Conservation (phyloP, 768 basidiomycete species). For the Tubosaeta sp. region DNA sequence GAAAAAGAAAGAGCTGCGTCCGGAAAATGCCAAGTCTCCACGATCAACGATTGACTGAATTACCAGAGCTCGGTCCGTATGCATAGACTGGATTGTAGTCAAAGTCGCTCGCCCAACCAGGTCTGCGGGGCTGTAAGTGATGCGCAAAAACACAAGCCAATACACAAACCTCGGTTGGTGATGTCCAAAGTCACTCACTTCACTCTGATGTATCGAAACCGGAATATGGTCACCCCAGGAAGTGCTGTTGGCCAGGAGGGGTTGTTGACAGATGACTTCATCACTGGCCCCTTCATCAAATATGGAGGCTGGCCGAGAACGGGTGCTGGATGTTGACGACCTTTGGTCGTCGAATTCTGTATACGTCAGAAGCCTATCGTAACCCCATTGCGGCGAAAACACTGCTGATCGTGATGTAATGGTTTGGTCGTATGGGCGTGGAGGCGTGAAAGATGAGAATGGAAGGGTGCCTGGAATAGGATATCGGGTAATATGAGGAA, state of each 20-base stretch:
- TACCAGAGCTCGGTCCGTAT: slow-evolving; percentile 8
- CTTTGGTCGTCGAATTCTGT: slow-evolving; percentile 7
- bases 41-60: not conserved
- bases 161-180: slow-evolving; percentile 13
- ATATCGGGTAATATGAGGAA: slow-evolving; percentile 25
- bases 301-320: slow-evolving; percentile 7
- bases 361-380: slow-evolving; percentile 8
- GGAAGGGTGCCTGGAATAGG: slow-evolving; percentile 24
- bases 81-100: slow-evolving; percentile 6
- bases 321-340: slow-evolving; percentile 9
- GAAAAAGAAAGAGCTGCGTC: slow-evolving; percentile 10
- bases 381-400: slow-evolving; percentile 9
- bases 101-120: slow-evolving; percentile 21
- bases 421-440: slow-evolving; percentile 4
- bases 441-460: slow-evolving; percentile 1
- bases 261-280: slow-evolving; percentile 6
- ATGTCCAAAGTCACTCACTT: not conserved
- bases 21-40: slow-evolving; percentile 5
- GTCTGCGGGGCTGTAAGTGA: slow-evolving; percentile 3
- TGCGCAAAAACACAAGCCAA: not conserved
- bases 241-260: not conserved
- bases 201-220: slow-evolving; percentile 1
- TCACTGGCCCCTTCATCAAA: slow-evolving; percentile 4
- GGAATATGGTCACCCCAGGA: slow-evolving; percentile 4
- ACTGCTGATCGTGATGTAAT: slow-evolving; percentile 2